Percentiles rank a stretch among this genome's conserved stretches.
These are phyloP conservation scores for Debaryomyces sp. DNA, from an alignment of 1,139 yeast species.

Conservation along the genomic window DNA sequence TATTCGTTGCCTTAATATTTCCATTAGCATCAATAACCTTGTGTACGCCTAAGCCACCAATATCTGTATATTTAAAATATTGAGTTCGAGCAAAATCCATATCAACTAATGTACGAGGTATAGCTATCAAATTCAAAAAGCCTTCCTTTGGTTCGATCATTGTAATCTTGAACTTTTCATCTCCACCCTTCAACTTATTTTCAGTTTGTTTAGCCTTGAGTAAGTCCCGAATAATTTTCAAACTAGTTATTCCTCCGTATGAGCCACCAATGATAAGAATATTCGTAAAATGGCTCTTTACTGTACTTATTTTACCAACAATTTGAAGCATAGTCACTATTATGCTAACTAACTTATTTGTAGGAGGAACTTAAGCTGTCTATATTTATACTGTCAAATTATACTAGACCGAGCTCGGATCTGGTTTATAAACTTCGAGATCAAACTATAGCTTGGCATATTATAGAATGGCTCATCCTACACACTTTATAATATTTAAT, in stretches of 20 bases:
- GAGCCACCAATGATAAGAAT: constrained; percentile 56
- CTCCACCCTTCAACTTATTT: not conserved
- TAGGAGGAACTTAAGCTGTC: not conserved
- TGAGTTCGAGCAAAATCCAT: constrained; percentile 48
- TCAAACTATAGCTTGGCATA: not conserved
- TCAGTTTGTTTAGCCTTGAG: not conserved
- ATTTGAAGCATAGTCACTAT: not conserved
- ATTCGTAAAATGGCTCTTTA: constrained; percentile 21
- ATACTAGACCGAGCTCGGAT: not conserved
- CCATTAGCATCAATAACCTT: constrained; percentile 15
- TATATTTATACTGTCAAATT: not conserved
- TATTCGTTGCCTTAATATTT: not conserved
- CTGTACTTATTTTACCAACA: not conserved
- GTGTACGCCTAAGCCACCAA: not conserved
- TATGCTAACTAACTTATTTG: not conserved
- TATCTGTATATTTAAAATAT: constrained; percentile 21
- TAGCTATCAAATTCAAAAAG: constrained; percentile 52
- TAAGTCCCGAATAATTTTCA: constrained; percentile 37
- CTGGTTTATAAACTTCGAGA: not conserved
- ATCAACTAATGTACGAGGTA: constrained; percentile 52
- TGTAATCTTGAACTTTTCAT: constrained; percentile 34
- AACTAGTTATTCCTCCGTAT: constrained; percentile 48
- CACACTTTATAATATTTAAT: no score
- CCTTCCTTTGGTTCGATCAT: constrained; percentile 57
- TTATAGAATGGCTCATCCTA: no score